Percentiles rank a stretch among this genome's conserved stretches.
phyloP scores from a whole-genome alignment of 2,329 filamentous ascomycete species.

The Sporothrix protearum region DNA sequence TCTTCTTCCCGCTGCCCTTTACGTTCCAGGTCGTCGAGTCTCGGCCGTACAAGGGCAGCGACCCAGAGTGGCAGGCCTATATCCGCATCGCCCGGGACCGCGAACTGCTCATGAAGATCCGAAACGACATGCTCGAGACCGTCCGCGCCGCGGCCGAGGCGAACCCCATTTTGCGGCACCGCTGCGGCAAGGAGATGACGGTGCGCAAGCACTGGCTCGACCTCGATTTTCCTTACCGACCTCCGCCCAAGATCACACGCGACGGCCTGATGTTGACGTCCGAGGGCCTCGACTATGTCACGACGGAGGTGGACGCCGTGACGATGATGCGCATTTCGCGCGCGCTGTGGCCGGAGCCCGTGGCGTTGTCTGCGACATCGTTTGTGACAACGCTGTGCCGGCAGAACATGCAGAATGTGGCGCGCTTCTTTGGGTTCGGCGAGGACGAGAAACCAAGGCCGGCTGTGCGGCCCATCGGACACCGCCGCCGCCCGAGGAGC shows the following conservation, averaged over 20 bases:
- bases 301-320: slow-evolving; percentile 26
- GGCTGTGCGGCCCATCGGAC: neutral
- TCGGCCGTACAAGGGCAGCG: slow-evolving; percentile 51
- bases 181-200: slow-evolving; percentile 48
- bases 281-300: slow-evolving; percentile 23
- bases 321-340: slow-evolving; percentile 41
- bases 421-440: slow-evolving; percentile 46
- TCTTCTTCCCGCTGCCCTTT: slow-evolving; percentile 62
- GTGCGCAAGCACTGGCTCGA: slow-evolving; percentile 58
- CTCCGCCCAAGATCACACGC: slow-evolving; percentile 58
- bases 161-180: slow-evolving; percentile 42
- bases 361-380: slow-evolving; percentile 50
- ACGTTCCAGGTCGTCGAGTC: slow-evolving; percentile 50
- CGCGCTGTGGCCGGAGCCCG: slow-evolving; percentile 52
- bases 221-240: slow-evolving; percentile 55
- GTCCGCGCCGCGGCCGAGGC: slow-evolving; percentile 42
- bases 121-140: slow-evolving; percentile 45
- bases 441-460: slow-evolving; percentile 4
- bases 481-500: neutral
- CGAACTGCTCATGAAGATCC: slow-evolving; percentile 46
- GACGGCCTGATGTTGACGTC: slow-evolving; percentile 40
- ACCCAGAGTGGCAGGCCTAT: slow-evolving; percentile 63
- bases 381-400: slow-evolving; percentile 49
- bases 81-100: slow-evolving; percentile 55
- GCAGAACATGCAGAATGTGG: slow-evolving; percentile 44